Evolutionary conservation across 1,284 basidiomycete genomes (phyloP), one percentile per base, ranked within the genome.

Genomic region (Chalciporus sp.): DNA sequence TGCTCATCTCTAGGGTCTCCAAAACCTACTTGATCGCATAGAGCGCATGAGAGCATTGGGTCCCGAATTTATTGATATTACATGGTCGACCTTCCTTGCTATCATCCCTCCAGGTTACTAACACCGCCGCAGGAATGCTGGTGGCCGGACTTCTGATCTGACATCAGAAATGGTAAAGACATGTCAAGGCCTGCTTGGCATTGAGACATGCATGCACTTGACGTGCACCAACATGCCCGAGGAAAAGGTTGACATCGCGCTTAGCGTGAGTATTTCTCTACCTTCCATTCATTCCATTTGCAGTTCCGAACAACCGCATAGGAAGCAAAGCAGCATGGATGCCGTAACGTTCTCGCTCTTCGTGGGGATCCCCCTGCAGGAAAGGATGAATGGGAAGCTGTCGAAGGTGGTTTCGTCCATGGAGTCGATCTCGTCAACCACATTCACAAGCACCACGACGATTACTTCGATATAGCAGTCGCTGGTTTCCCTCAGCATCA

Each of bases 161-260:
- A 95, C 94, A 8, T 86, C 89, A n/a, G 92, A 95, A 67, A 89
- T 99, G 75, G 95, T 99, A 61, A 95, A 96, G 76, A 95, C 94
- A 42, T 95, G 92, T 67, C 94, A 96, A 73, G 82, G 90, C 52
- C 77, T 93, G 27, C 92, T 98, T 70, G 95, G 95, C 3, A 82
- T 98, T 44, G 94, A 98, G 77, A 94, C 94, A 23, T 98, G 95
- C 76, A 95, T 99, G 92, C 96, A 99, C 74, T 75, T 99, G 60
- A 98, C 95, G 41, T 99, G 96, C 71, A 99, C 96, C 33, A 98
- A 98, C 75, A 97, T 98, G 95, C 94, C 94, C 26, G 83, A 82
- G 67, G 90, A 92, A 69, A 97, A 98, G 73, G 92, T 98, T 45
- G 94, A 96, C 73, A 86, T 88, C 64, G 95, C 95, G 20, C 77